phyloP scores from a whole-genome alignment of 1,139 yeast species.

The Debaryomyces fabryi region DNA sequence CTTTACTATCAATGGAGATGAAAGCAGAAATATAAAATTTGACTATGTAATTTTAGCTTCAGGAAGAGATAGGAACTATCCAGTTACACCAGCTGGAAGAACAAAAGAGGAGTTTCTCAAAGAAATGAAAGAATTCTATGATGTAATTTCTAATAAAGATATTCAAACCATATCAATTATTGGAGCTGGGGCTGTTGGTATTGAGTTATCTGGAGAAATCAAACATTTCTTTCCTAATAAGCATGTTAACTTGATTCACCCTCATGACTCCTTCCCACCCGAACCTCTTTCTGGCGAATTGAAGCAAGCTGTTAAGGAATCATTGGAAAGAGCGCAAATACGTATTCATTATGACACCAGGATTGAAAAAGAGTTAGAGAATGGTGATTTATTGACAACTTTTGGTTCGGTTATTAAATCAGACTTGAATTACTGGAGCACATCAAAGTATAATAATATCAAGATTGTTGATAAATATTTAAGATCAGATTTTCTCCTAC shows the following conservation, averaged over 20 bases:
- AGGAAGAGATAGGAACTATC: constrained; percentile 57
- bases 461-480: constrained; percentile 24
- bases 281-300: constrained; percentile 26
- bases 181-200: constrained; percentile 57
- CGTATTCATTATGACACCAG: constrained; percentile 28
- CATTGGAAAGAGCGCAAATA: constrained; percentile 16
- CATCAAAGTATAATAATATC: constrained; percentile 43
- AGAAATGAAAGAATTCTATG: neutral
- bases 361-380: constrained; percentile 25
- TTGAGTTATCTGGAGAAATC: constrained; percentile 52
- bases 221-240: constrained; percentile 38
- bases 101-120: constrained; percentile 29
- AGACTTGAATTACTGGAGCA: constrained; percentile 48
- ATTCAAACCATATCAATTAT: constrained; percentile 36
- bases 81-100: constrained; percentile 50
- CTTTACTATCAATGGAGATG: constrained; percentile 22
- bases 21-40: constrained; percentile 36
- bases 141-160: constrained; percentile 5
- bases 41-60: constrained; percentile 53
- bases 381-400: constrained; percentile 35
- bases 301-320: neutral
- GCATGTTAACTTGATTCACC: constrained; percentile 42
- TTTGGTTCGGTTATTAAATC: constrained; percentile 33
- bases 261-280: constrained; percentile 43
- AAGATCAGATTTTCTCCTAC: constrained; percentile 25